Evolutionary conservation across 441 rosid species (phyloP).

Genomic region (Rhodomyrtus psidioides): DNA sequence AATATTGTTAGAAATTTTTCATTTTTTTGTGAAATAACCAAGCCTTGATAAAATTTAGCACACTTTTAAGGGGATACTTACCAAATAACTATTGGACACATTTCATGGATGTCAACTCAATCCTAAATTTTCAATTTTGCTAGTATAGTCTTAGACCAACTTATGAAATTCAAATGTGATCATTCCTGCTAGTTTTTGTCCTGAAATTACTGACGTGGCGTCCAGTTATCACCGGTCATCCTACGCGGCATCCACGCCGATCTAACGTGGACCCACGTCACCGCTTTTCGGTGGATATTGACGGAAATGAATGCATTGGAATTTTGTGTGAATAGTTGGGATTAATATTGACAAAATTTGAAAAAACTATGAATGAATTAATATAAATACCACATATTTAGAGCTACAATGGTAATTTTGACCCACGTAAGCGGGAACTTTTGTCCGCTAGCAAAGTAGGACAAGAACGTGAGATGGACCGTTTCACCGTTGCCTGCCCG

Average conservation of each 20-base stretch:
- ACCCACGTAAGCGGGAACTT: background rate
- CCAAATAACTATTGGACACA: background rate
- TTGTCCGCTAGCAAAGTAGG: background rate
- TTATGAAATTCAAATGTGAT: no score
- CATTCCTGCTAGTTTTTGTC: no score
- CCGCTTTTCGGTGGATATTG: background rate
- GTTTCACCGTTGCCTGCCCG: background rate
- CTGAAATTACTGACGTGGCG: no score
- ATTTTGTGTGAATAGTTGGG: background rate
- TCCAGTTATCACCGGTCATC: no score
- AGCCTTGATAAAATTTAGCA: background rate
- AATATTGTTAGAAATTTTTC: no score
- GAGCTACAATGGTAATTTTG: background rate
- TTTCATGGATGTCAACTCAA: background rate
- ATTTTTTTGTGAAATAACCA: no score
- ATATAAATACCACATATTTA: background rate
- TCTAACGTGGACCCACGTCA: background rate
- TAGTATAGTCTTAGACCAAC: no score
- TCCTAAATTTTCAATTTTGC: accelerated
- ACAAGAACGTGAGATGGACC: background rate
- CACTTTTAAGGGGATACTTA: background rate
- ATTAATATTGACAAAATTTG: background rate
- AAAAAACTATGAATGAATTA: no score
- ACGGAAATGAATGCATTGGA: accelerated
- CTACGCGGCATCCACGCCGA: background rate